Conservation (phyloP, 1,284 basidiomycete genomes). For the Leccinum pachyderme region DNA sequence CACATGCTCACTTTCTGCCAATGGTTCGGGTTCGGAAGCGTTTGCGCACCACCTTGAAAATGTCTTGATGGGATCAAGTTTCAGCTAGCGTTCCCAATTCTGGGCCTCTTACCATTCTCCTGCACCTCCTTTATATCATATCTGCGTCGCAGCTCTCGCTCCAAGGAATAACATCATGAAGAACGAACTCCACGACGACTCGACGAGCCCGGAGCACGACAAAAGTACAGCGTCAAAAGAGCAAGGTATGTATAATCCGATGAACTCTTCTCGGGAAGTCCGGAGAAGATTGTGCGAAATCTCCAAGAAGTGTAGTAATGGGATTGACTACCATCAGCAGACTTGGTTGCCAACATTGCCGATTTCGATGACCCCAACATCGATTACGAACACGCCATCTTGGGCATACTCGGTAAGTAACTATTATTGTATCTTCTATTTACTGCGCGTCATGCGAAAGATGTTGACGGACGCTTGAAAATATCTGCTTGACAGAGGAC, state of each 20-base stretch:
- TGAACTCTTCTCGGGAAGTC: neutral
- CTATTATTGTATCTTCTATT: neutral
- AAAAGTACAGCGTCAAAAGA: neutral
- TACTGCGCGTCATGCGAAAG: neutral
- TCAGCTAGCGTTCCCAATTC: neutral
- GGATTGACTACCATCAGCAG: constrained; percentile 7
- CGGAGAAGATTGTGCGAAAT: neutral
- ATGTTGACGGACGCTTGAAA: neutral
- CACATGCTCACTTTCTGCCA: neutral
- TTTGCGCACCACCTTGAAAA: neutral
- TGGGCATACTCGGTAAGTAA: constrained; percentile 36
- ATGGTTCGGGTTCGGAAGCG: neutral
- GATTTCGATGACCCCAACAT: constrained; percentile 68
- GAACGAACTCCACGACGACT: neutral
- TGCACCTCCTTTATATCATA: neutral
- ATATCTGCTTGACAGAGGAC: constrained; percentile 37
- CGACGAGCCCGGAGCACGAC: neutral
- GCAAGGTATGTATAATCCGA: neutral
- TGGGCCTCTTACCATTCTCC: neutral
- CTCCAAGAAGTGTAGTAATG: neutral
- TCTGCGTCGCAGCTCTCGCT: neutral
- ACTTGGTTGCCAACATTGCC: constrained; percentile 1
- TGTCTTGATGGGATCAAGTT: neutral
- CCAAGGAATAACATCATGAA: neutral
- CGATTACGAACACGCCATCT: constrained; percentile 43